phyloP scores from a whole-genome alignment of 2,329 filamentous ascomycete genomes.

The Trichoderma sp. region DNA sequence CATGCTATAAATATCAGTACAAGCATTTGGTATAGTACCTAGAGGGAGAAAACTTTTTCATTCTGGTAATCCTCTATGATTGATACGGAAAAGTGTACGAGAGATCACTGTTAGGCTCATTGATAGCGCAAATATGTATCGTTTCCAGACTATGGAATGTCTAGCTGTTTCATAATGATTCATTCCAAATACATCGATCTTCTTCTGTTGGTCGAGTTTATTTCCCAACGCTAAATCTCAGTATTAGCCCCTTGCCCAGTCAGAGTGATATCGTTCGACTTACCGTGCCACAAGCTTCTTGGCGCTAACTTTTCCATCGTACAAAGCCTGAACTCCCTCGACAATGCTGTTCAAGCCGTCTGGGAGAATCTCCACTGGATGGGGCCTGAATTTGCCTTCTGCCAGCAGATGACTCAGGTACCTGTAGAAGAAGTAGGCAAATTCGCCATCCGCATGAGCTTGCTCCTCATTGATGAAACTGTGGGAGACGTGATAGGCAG shows the following conservation, averaged over 20 bases:
- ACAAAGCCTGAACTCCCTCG: conserved; percentile 12
- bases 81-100: background rate
- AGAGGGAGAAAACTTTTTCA: background rate
- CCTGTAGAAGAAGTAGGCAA: conserved; percentile 2
- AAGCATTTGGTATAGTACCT: background rate
- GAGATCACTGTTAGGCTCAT: background rate
- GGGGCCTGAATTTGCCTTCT: conserved; percentile 10
- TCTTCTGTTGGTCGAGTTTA: too few species aligned
- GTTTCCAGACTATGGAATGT: too few species aligned
- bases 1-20: background rate
- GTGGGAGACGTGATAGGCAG: conserved; percentile 6
- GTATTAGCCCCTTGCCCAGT: background rate
- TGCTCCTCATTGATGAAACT: conserved; percentile 3
- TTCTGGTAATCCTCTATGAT: background rate
- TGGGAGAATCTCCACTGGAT: conserved; percentile 19
- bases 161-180: too few species aligned
- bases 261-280: background rate
- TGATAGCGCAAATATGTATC: background rate
- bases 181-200: background rate
- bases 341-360: conserved; percentile 18
- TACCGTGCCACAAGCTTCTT: conserved; percentile 15
- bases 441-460: background rate
- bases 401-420: conserved; percentile 5
- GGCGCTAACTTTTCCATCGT: conserved; percentile 18
- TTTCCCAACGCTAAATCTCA: background rate